Evolutionary conservation across 2,329 filamentous ascomycete species (phyloP).

Genomic region (Venturiaceae sp.): DNA sequence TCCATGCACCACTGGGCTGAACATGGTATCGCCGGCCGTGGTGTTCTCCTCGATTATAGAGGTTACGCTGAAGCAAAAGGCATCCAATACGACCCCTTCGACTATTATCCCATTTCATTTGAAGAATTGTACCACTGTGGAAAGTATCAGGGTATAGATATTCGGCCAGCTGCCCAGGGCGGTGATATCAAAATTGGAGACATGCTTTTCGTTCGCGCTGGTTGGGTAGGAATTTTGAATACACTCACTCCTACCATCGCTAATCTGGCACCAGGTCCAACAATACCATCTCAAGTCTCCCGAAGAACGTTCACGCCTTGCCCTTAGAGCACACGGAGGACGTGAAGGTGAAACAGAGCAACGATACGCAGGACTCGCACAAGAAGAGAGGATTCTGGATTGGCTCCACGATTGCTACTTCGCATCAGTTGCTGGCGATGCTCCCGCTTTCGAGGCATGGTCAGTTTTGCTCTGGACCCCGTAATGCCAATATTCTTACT

Average conservation of each 20-base stretch:
- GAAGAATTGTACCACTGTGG: slow-evolving; percentile 48
- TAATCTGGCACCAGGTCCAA: slow-evolving; percentile 32
- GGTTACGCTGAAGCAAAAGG: slow-evolving; percentile 31
- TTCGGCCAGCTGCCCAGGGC: slow-evolving; percentile 43
- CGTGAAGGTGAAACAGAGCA: slow-evolving; percentile 27
- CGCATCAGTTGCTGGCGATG: slow-evolving; percentile 54
- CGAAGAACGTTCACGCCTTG: slow-evolving; percentile 23
- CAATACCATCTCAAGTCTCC: slow-evolving; percentile 38
- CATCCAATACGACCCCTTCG: slow-evolving; percentile 30
- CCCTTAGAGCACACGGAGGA: slow-evolving; percentile 34
- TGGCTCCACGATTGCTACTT: slow-evolving; percentile 66
- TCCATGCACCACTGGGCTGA: slow-evolving; percentile 36
- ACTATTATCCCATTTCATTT: slow-evolving; percentile 31
- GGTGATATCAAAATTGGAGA: slow-evolving; percentile 51
- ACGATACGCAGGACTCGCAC: slow-evolving; percentile 39
- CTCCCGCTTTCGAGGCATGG: slow-evolving; percentile 54
- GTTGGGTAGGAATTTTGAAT: slow-evolving; percentile 31
- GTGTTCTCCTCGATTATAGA: slow-evolving; percentile 33
- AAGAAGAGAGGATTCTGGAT: slow-evolving; percentile 45
- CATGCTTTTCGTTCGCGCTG: slow-evolving; percentile 55
- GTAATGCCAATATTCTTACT: neutral
- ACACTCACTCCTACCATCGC: neutral
- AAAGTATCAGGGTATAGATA: slow-evolving; percentile 49
- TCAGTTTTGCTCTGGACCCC: slow-evolving; percentile 3
- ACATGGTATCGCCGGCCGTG: slow-evolving; percentile 34